Percentiles rank a stretch among this genome's conserved stretches.
These are phyloP conservation scores for Botrytis elliptica DNA, from an alignment of 2,329 filamentous ascomycete species.

Conservation along the genomic window DNA sequence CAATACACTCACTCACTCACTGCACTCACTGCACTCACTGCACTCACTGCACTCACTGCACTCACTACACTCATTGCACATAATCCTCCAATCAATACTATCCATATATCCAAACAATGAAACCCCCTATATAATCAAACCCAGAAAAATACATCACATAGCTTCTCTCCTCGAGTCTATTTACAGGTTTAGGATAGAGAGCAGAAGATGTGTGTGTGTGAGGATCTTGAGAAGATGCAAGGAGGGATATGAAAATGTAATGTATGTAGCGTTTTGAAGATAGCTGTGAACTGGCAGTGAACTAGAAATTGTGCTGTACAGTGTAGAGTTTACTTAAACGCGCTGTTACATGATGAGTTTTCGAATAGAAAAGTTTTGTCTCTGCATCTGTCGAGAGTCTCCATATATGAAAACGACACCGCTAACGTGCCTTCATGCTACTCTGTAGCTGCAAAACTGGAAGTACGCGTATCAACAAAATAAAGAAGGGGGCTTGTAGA, in stretches of 20 bases:
- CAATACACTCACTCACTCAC: no score
- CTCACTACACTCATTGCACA: no score
- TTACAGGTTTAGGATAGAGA: no score
- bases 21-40: no score
- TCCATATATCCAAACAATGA: no score
- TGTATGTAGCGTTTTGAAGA: neutral
- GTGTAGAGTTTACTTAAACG: neutral
- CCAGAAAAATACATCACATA: no score
- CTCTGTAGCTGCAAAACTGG: no score
- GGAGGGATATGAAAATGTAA: neutral
- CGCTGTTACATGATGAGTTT: neutral
- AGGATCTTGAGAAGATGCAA: neutral
- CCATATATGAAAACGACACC: neutral
- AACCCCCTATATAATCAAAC: no score
- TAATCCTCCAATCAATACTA: no score
- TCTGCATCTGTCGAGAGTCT: neutral
- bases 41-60: no score
- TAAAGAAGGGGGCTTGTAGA: neutral
- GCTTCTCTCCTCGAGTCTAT: no score
- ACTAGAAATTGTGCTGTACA: neutral
- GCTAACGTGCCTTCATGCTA: neutral
- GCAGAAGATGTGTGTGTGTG: neutral
- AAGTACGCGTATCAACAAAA: neutral
- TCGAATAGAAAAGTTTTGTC: fast-evolving
- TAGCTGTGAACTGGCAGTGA: neutral